phyloP scores from a whole-genome alignment of 2,329 filamentous ascomycete species.

The Trichophyton simii region DNA sequence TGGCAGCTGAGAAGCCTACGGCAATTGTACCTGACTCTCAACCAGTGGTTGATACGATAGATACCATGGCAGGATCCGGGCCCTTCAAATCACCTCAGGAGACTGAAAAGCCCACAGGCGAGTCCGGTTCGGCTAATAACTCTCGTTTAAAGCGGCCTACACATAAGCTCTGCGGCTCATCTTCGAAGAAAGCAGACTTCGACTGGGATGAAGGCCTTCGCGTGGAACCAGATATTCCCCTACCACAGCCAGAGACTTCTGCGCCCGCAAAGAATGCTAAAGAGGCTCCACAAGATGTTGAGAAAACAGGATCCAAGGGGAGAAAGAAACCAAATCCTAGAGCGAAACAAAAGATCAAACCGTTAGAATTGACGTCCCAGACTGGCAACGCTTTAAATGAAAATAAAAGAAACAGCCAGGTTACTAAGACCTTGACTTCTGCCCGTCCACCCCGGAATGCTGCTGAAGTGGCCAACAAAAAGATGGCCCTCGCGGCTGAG shows the following conservation, averaged over 20 bases:
- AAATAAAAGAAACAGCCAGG: slow-evolving; percentile 2
- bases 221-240: slow-evolving; percentile 6
- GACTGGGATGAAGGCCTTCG: slow-evolving; percentile 16
- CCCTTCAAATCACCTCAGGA: background rate
- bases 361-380: slow-evolving; percentile 8
- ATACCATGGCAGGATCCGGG: background rate
- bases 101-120: background rate
- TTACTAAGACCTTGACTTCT: slow-evolving; percentile 13
- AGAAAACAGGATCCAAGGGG: background rate
- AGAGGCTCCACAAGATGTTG: background rate
- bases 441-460: slow-evolving; percentile 9
- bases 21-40: background rate
- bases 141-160: slow-evolving; percentile 13
- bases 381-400: background rate
- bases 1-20: background rate
- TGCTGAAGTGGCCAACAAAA: slow-evolving; percentile 11
- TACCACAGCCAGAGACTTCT: background rate
- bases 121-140: background rate
- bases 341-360: slow-evolving; percentile 2
- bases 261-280: slow-evolving; percentile 7
- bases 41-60: background rate
- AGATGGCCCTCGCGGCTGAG: slow-evolving; percentile 9
- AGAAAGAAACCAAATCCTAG: slow-evolving; percentile 3
- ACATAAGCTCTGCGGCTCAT: slow-evolving; percentile 8
- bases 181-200: background rate